phyloP scores from a whole-genome alignment of 1,284 basidiomycete genomes.

The Malassezia vespertilionis region DNA sequence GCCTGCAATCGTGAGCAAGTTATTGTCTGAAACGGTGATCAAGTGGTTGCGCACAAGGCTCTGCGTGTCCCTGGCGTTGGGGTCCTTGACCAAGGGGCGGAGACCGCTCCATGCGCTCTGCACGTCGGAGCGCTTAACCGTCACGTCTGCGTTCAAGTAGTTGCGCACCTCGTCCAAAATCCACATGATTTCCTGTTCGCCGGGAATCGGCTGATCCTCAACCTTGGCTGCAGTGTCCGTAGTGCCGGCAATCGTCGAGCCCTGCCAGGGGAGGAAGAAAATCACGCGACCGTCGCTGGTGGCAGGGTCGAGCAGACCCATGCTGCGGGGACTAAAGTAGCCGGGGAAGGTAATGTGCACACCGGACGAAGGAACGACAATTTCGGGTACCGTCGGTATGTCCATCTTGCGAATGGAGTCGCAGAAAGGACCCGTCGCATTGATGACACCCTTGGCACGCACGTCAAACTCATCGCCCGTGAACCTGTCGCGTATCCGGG shows the following conservation, averaged over 20 bases:
- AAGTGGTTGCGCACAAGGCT: conserved; percentile 87
- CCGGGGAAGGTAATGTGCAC: conserved; percentile 93
- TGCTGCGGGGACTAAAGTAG: conserved; percentile 87
- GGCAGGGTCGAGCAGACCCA: conserved; percentile 88
- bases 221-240: conserved; percentile 77
- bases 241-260: conserved; percentile 91
- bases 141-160: conserved; percentile 84
- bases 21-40: conserved; percentile 70
- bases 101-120: conserved; percentile 88
- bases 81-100: conserved; percentile 77
- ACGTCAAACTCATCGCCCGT: conserved; percentile 74
- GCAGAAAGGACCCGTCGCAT: conserved; percentile 89
- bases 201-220: conserved; percentile 66
- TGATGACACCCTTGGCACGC: conserved; percentile 80
- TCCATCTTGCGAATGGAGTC: conserved; percentile 79
- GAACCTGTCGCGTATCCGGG: conserved; percentile 67
- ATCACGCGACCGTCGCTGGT: conserved; percentile 95
- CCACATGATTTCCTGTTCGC: conserved; percentile 93
- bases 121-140: conserved; percentile 90
- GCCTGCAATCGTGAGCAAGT: conserved; percentile 85
- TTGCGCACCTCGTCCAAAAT: conserved; percentile 80
- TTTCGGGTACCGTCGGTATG: conserved; percentile 67
- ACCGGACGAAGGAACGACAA: conserved; percentile 83
- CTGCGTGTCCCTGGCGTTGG: conserved; percentile 68
- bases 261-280: conserved; percentile 98